Percentiles rank a stretch among this genome's conserved stretches.
These are phyloP conservation scores for Ustilago trichophora DNA, from an alignment of 1,284 basidiomycete genomes.

Conservation along the genomic window DNA sequence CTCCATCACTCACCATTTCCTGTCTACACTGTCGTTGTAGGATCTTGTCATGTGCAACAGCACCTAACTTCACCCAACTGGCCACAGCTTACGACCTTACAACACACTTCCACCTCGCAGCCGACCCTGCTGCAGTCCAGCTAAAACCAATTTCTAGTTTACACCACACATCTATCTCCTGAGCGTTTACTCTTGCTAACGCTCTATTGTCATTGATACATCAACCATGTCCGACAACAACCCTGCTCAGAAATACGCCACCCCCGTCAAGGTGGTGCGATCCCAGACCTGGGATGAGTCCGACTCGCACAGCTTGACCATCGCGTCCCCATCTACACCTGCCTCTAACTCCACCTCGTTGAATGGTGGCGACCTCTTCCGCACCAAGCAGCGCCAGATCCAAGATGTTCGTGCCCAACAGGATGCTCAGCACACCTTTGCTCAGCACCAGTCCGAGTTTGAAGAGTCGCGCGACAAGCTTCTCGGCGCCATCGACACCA, in stretches of 20 bases:
- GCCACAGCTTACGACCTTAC: no score
- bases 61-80: no score
- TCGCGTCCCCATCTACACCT: conserved; percentile 34
- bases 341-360: conserved; percentile 10
- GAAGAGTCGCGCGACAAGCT: conserved; percentile 42
- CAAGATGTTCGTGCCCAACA: conserved; percentile 12
- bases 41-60: conserved; percentile 7
- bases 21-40: not conserved
- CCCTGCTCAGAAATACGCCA: conserved; percentile 35
- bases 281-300: conserved; percentile 32
- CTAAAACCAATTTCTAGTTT: not conserved
- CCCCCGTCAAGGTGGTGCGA: conserved; percentile 26
- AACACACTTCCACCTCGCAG: no score
- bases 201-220: not conserved
- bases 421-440: conserved; percentile 36
- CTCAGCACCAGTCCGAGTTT: conserved; percentile 43
- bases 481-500: conserved; percentile 75
- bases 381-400: conserved; percentile 27
- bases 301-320: conserved; percentile 18
- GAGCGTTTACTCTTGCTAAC: no score
- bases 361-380: conserved; percentile 27
- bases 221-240: conserved; percentile 15
- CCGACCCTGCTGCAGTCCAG: not conserved
- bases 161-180: not conserved
- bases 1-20: not conserved